Base-by-base conservation (phyloP, 768 basidiomycete genomes). In the Trametes maxima region DNA sequence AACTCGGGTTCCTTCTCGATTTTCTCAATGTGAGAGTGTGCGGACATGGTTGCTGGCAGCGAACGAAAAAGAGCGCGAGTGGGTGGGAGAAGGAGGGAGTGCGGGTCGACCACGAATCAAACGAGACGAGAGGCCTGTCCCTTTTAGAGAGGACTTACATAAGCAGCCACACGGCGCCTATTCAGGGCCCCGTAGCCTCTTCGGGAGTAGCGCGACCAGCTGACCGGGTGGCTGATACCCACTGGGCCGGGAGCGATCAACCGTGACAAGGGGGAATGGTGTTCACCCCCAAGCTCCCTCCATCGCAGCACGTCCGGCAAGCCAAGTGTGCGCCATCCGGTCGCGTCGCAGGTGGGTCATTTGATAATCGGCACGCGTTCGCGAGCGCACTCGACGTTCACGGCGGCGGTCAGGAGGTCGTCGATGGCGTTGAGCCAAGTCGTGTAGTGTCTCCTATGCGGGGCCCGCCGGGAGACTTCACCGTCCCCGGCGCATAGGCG, bases 1-100 rank as follows among this genome's bases (percentile, higher is more conserved):
- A 57, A 51, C 48, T 60, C 45, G 44, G 62, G 53, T 43, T 64
- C 63, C 47, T 59, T 64, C 57, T 67, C 64, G 39, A 64, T 64
- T 53, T 70, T 70, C 67, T 70, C 69, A 65, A 67, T 51, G 63
- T 68, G 60, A 11, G 57, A 58, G 57, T 58, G 42, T 22, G 54
- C 48, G 33, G 68, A 69, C 68, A 70, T 70, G 54, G 46, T 57
- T 40, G 43, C 16, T 19, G 3, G 44, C 19, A 52, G 63, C 35
- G 63, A 33, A 62, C 16, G 47, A 22, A 28, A 54, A 54, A 36
- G 40, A 45, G 48, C 10, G 57, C 11, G 42, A 21, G 22, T 14
- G 36, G 5, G 45, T 22, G 45, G 40, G 45, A 35, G 37, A 28
- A 22, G 47, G 47, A 33, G 48, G 33, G 57, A 39, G 46, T 39